phyloP scores from a whole-genome alignment of 768 basidiomycete genomes.

The Xerocomus brunneocitrinus region DNA sequence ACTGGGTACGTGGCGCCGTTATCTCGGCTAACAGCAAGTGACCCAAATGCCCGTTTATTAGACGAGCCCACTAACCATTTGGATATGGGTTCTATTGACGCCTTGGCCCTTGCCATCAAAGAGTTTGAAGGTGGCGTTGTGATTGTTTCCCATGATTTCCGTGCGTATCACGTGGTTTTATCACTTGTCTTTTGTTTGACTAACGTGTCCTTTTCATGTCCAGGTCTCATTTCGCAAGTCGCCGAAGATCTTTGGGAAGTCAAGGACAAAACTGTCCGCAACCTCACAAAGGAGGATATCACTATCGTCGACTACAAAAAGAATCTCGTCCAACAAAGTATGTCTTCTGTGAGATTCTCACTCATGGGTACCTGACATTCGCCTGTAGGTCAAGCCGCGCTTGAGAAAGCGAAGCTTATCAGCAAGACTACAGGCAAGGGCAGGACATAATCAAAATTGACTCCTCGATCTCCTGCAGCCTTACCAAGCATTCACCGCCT shows the following conservation, averaged over 20 bases:
- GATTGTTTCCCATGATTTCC: conserved; percentile 99
- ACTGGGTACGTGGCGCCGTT: conserved; percentile 48
- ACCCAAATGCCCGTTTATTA: conserved; percentile 21
- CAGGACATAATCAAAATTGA: conserved; percentile 44
- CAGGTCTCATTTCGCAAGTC: conserved; percentile 93
- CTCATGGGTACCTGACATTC: conserved; percentile 1
- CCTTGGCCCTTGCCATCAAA: conserved; percentile 91
- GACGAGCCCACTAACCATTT: conserved; percentile 97
- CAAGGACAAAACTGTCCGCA: conserved; percentile 86
- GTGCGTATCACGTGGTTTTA: conserved; percentile 43
- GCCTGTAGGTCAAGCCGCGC: conserved; percentile 64
- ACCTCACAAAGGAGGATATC: conserved; percentile 87
- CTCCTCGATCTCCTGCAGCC: not conserved
- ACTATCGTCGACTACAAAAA: conserved; percentile 93
- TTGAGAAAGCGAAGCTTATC: conserved; percentile 93
- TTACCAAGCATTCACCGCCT: conserved; percentile 5
- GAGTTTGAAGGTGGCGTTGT: conserved; percentile 97
- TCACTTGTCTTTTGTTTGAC: conserved; percentile 1
- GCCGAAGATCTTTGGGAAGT: conserved; percentile 99
- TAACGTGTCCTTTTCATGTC: conserved; percentile 11
- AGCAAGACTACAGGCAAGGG: conserved; percentile 76
- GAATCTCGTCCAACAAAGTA: conserved; percentile 75
- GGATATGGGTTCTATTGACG: conserved; percentile 98
- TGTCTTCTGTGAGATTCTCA: conserved; percentile 8
- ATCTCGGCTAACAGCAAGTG: conserved; percentile 8